Evolutionary conservation across 208 protist genomes (phyloP).

Genomic region (Acanthamoeba royreba): DNA sequence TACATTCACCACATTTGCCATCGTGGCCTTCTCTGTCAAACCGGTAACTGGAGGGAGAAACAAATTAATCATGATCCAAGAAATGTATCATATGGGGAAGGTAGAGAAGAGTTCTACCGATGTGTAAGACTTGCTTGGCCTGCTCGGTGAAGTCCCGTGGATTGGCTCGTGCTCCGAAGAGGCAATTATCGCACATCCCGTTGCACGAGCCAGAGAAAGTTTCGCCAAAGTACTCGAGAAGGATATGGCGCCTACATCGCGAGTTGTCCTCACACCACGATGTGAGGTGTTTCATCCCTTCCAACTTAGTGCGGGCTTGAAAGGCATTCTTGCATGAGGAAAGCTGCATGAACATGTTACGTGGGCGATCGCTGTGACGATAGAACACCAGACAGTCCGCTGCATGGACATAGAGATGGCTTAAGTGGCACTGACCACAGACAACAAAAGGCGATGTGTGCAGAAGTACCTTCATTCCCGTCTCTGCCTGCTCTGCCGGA

Average conservation of each 20-base stretch:
- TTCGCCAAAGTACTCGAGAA: not conserved
- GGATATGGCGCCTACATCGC: not conserved
- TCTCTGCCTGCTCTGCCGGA: slow-evolving; percentile 93
- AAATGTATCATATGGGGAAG: not conserved
- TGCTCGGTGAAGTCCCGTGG: not conserved
- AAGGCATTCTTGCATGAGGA: not conserved
- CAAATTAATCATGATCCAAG: too few species aligned
- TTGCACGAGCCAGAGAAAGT: not conserved
- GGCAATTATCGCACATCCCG: not conserved
- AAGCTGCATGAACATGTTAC: not conserved
- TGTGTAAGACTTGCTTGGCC: not conserved
- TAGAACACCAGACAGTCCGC: not conserved
- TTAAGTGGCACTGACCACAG: too few species aligned
- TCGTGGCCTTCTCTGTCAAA: not conserved
- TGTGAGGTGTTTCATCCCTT: not conserved
- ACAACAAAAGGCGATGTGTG: not conserved
- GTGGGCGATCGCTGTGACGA: not conserved
- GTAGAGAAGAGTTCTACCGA: not conserved
- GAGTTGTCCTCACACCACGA: not conserved
- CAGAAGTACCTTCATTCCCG: not conserved
- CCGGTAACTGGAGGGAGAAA: not conserved
- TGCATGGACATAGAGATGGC: too few species aligned
- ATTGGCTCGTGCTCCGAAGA: not conserved
- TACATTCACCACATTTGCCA: not conserved
- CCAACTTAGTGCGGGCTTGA: not conserved